These are phyloP conservation scores for Pythium rhizo-oryzae DNA, from an alignment of 352 stramenopile genomes.

Conservation along the genomic window DNA sequence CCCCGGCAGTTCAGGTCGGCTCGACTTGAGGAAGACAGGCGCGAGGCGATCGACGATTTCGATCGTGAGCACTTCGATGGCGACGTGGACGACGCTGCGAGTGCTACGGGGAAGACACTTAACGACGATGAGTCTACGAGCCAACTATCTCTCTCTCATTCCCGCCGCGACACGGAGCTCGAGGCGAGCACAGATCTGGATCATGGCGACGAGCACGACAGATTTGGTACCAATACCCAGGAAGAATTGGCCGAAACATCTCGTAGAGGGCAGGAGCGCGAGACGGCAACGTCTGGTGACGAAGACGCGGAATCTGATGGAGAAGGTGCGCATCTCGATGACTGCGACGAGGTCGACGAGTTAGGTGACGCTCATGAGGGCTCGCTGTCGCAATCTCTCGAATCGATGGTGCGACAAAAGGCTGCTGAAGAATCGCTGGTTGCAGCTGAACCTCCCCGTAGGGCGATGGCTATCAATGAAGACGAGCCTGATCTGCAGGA, in stretches of 20 bases:
- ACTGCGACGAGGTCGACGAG: neutral
- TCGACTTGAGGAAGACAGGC: neutral
- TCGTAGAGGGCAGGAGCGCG: neutral
- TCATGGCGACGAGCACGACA: too few relatives aligned
- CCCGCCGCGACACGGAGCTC: neutral
- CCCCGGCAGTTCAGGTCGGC: neutral
- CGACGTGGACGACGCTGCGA: neutral
- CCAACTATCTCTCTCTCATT: too few relatives aligned
- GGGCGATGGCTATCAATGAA: neutral
- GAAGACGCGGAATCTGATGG: neutral
- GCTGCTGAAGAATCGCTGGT: conserved; percentile 6
- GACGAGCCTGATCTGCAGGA: neutral
- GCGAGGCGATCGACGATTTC: neutral
- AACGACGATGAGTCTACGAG: too few relatives aligned
- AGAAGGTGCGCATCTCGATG: neutral
- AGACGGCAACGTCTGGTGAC: neutral
- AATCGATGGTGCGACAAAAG: conserved; percentile 12
- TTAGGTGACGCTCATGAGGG: neutral
- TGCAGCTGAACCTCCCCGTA: neutral
- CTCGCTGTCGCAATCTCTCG: conserved; percentile 14
- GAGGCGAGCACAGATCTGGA: neutral
- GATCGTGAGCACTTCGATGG: neutral
- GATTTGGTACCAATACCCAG: too few relatives aligned
- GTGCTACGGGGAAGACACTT: too few relatives aligned
- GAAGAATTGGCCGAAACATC: too few relatives aligned